Evolutionary conservation across 345 rosid species (phyloP).

Genomic region (Sisymbrium altissimum): DNA sequence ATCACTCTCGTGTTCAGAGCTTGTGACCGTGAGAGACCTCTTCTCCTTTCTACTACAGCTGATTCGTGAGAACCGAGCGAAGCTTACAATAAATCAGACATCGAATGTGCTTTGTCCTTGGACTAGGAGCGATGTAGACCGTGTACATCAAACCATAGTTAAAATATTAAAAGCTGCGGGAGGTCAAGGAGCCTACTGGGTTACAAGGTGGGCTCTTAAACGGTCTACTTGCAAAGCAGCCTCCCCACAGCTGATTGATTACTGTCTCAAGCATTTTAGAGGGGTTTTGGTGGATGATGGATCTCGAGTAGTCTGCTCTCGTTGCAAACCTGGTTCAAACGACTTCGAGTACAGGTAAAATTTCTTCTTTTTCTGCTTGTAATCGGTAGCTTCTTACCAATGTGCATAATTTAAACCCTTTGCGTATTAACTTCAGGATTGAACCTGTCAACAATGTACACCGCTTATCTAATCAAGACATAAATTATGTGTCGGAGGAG

Average conservation of each 20-base stretch:
- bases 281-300: slow-evolving; percentile 40
- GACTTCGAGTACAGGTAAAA: slow-evolving; percentile 62
- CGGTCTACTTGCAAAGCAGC: slow-evolving; percentile 49
- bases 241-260: slow-evolving; percentile 58
- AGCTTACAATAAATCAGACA: neutral
- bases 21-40: slow-evolving; percentile 53
- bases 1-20: slow-evolving; percentile 48
- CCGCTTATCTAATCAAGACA: slow-evolving; percentile 23
- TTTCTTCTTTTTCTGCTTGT: neutral
- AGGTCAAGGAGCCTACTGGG: slow-evolving; percentile 39
- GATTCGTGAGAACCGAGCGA: slow-evolving; percentile 30
- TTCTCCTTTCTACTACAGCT: slow-evolving; percentile 49
- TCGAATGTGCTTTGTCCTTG: slow-evolving; percentile 43
- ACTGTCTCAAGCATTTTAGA: slow-evolving; percentile 58
- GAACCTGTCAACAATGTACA: slow-evolving; percentile 25
- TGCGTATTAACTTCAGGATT: slow-evolving; percentile 39
- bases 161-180: slow-evolving; percentile 47
- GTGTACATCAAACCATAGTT: slow-evolving; percentile 46
- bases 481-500: slow-evolving; percentile 42
- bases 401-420: neutral
- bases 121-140: slow-evolving; percentile 51
- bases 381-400: neutral
- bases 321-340: slow-evolving; percentile 37
- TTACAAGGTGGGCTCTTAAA: slow-evolving; percentile 53
- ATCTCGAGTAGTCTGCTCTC: slow-evolving; percentile 42